Conservation (phyloP, 2,329 filamentous ascomycete genomes). For the Neospermospora avenae region DNA sequence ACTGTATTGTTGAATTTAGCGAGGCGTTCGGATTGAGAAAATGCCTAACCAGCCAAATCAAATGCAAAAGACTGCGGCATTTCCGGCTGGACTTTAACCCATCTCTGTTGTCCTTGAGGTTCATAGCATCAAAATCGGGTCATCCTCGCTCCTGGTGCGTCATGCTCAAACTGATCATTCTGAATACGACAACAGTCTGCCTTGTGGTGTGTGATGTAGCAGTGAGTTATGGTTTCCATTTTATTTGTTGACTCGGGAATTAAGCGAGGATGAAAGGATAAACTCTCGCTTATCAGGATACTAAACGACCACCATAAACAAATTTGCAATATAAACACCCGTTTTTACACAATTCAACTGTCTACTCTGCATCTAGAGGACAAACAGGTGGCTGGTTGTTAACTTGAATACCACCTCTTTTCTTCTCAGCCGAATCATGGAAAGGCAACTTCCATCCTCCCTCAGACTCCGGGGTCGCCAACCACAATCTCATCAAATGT, state of each 20-base stretch:
- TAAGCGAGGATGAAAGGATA: neutral
- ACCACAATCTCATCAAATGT: conserved; percentile 81
- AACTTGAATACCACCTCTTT: conserved; percentile 85
- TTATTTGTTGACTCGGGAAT: too few species aligned
- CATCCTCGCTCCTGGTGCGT: too few species aligned
- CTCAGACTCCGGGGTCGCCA: conserved; percentile 76
- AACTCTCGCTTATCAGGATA: too few species aligned
- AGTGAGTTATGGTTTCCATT: too few species aligned
- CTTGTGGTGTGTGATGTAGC: too few species aligned
- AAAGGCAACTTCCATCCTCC: conserved; percentile 85
- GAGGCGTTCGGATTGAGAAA: neutral
- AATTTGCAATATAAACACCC: neutral
- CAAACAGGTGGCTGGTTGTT: conserved; percentile 73
- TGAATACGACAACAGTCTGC: too few species aligned
- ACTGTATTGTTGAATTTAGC: neutral
- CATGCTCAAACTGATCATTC: too few species aligned
- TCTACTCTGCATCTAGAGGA: conserved; percentile 72
- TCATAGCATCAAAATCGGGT: too few species aligned
- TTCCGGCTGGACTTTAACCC: too few species aligned
- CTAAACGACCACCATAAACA: too few species aligned
- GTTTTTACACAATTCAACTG: neutral
- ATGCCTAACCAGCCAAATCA: neutral
- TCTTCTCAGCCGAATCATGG: conserved; percentile 77
- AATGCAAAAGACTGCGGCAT: neutral
- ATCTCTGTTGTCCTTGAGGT: too few species aligned